phyloP scores from a whole-genome alignment of 768 basidiomycete genomes.

The Pleurotus citrinopileatus region DNA sequence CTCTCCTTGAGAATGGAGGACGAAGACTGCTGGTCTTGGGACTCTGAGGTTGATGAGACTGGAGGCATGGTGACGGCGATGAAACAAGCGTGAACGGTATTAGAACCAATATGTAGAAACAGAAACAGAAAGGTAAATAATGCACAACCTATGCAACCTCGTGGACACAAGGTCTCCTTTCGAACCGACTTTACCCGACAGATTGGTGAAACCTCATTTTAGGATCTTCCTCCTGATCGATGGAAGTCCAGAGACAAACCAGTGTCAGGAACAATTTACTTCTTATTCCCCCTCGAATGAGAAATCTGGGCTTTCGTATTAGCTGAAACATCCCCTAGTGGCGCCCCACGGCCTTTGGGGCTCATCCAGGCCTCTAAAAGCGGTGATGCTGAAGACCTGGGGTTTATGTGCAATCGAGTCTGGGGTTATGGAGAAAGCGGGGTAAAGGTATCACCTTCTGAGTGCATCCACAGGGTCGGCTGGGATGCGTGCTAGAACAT shows the following conservation, averaged over 20 bases:
- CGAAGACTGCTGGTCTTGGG: constrained; percentile 39
- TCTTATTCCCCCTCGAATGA: constrained; percentile 2
- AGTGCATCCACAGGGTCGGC: neutral
- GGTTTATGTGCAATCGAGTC: neutral
- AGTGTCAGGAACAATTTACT: constrained; percentile 10
- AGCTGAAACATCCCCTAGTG: constrained; percentile 3
- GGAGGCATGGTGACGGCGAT: constrained; percentile 43
- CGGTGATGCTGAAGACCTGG: no score
- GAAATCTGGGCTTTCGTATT: neutral
- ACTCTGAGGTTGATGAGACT: constrained; percentile 37
- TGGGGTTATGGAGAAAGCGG: constrained; percentile 1
- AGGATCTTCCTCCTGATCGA: constrained; percentile 8
- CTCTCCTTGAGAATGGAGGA: constrained; percentile 70
- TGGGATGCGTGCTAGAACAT: neutral
- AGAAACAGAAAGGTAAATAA: constrained; percentile 19
- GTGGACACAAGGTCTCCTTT: constrained; percentile 10
- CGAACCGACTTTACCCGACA: constrained; percentile 38
- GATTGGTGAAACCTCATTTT: constrained; percentile 11
- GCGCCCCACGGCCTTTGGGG: neutral
- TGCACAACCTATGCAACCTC: constrained; percentile 20
- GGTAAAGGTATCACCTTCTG: neutral
- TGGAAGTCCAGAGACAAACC: constrained; percentile 6
- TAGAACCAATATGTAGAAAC: constrained; percentile 23
- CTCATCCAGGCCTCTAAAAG: neutral
- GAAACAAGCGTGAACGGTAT: constrained; percentile 24